These are phyloP conservation scores for Erythrophleum fordii DNA, from an alignment of 306 rosid species.

Conservation along the genomic window DNA sequence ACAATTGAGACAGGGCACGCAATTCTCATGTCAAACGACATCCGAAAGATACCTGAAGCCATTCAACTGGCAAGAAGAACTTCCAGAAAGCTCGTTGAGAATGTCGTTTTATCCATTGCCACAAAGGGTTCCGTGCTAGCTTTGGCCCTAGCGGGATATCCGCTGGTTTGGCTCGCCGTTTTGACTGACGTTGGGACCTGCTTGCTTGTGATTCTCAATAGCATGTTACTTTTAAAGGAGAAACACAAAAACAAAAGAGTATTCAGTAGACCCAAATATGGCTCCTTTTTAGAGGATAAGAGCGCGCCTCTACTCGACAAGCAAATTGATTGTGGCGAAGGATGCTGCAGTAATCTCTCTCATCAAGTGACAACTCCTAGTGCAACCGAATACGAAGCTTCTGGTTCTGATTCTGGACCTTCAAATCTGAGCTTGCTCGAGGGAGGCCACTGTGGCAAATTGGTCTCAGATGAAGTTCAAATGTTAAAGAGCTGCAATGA, in stretches of 20 bases:
- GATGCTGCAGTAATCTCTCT: constrained; percentile 45
- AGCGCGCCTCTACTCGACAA: constrained; percentile 37
- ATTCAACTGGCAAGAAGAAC: constrained; percentile 67
- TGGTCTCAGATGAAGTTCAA: no score
- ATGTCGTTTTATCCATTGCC: constrained; percentile 63
- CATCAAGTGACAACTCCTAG: constrained; percentile 32
- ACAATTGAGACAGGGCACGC: constrained; percentile 76
- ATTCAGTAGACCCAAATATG: constrained; percentile 31
- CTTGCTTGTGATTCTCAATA: constrained; percentile 76
- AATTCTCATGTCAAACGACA: constrained; percentile 80
- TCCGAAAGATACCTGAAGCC: constrained; percentile 76
- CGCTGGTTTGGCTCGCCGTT: constrained; percentile 93
- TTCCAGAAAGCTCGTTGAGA: constrained; percentile 59
- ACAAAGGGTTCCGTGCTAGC: constrained; percentile 65
- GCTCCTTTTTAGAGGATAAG: constrained; percentile 20
- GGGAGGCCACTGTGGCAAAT: not conserved
- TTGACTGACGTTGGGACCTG: constrained; percentile 90
- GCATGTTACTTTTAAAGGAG: constrained; percentile 71
- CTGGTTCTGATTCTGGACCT: not conserved
- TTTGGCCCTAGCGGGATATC: constrained; percentile 82
- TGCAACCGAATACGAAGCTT: constrained; percentile 21
- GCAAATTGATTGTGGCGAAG: constrained; percentile 28
- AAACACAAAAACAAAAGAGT: constrained; percentile 16
- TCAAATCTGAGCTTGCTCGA: not conserved
- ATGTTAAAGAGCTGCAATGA: constrained; percentile 40